These are phyloP conservation scores for Penicillium bovifimosum DNA, from an alignment of 495 filamentous ascomycete genomes.

Conservation along the genomic window DNA sequence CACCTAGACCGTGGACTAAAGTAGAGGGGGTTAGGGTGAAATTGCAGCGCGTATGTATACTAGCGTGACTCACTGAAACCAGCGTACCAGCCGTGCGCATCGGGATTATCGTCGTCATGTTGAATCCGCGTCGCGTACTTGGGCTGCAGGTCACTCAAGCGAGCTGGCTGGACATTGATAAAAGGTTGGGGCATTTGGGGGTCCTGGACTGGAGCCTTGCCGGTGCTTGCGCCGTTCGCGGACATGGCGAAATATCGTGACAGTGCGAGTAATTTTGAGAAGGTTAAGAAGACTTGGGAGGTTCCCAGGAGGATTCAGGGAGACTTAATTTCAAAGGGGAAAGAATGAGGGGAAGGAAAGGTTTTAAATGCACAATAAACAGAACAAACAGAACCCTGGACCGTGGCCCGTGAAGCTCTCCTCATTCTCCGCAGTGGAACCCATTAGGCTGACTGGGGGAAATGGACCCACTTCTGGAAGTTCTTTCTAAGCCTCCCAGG, in stretches of 20 bases:
- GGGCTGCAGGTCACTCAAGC: conserved; percentile 78
- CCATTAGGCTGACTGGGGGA: too few species aligned
- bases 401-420: background rate
- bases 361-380: conserved; percentile 8
- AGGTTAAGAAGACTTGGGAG: too few species aligned
- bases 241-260: conserved; percentile 19
- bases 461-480: too few species aligned
- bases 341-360: background rate
- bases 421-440: background rate
- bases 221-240: conserved; percentile 25
- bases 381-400: too few species aligned
- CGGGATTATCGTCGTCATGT: conserved; percentile 59
- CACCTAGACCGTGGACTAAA: conserved; percentile 69
- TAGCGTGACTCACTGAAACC: conserved; percentile 61
- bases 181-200: conserved; percentile 27
- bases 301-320: too few species aligned
- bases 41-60: background rate
- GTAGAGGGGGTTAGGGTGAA: background rate
- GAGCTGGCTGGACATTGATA: conserved; percentile 78
- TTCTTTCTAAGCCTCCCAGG: conserved; percentile 1
- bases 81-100: conserved; percentile 85
- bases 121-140: conserved; percentile 76
- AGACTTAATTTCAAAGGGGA: background rate
- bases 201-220: conserved; percentile 37
- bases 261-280: background rate